These are phyloP conservation scores for Raffaelea arxii DNA, from an alignment of 2,329 filamentous ascomycete genomes.

Conservation along the genomic window DNA sequence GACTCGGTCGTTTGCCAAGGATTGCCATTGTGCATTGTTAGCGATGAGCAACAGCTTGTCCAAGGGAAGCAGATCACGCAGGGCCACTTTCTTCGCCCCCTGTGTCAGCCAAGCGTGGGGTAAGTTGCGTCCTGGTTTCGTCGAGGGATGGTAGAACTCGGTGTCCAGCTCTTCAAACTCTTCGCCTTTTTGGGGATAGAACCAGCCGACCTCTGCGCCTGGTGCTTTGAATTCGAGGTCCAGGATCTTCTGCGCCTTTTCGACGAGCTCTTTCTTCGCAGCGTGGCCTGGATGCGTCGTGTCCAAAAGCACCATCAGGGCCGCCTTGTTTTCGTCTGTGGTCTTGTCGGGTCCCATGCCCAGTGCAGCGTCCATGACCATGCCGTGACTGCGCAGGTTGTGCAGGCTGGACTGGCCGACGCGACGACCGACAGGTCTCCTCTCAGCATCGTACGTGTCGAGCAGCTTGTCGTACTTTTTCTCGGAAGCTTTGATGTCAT, in stretches of 20 bases:
- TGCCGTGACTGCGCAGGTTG: slow-evolving; percentile 2
- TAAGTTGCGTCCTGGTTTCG: neutral
- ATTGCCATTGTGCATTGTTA: neutral
- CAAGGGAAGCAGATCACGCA: neutral
- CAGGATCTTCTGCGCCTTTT: neutral
- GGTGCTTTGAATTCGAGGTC: slow-evolving; percentile 1
- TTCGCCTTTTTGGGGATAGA: neutral
- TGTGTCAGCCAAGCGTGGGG: neutral
- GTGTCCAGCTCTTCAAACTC: neutral
- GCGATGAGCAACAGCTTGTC: neutral
- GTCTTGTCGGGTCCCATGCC: slow-evolving; percentile 1
- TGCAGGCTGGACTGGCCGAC: slow-evolving; percentile 1
- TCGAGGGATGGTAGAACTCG: neutral
- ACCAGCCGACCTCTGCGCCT: slow-evolving; percentile 1
- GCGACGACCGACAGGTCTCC: slow-evolving; percentile 18
- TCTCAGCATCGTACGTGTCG: slow-evolving; percentile 36
- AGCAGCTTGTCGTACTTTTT: slow-evolving; percentile 27
- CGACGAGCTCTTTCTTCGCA: neutral
- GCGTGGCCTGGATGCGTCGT: neutral
- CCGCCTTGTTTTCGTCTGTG: neutral
- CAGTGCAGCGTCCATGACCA: slow-evolving; percentile 1
- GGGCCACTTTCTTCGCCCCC: neutral
- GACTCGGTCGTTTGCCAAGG: neutral
- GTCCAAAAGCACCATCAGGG: neutral
- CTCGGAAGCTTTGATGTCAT: no score